phyloP scores from a whole-genome alignment of 257 asterid species.

The Craterostigma plantagineum region DNA sequence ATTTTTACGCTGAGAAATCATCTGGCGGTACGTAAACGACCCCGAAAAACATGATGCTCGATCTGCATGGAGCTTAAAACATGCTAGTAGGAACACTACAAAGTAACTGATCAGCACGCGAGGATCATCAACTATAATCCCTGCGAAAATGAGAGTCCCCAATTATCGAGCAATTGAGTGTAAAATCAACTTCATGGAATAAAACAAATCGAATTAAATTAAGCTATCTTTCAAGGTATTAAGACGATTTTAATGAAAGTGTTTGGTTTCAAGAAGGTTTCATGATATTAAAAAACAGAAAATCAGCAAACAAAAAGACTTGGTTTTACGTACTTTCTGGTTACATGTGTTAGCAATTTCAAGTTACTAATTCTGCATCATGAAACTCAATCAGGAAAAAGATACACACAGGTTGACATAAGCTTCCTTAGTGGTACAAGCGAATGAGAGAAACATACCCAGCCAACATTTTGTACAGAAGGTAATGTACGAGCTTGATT shows the following conservation, averaged over 20 bases:
- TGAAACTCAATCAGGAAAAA: not conserved
- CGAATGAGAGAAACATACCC: constrained; percentile 39
- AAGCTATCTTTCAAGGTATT: too few relatives aligned
- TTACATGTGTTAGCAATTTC: too few relatives aligned
- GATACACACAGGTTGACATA: constrained; percentile 9
- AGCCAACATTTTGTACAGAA: constrained; percentile 80
- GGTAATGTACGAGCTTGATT: constrained; percentile 31
- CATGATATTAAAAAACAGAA: too few relatives aligned
- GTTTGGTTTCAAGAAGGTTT: too few relatives aligned
- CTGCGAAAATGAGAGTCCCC: constrained; percentile 17
- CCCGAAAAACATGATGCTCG: constrained; percentile 55
- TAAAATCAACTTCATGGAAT: too few relatives aligned
- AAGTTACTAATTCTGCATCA: too few relatives aligned
- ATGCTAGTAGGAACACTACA: constrained; percentile 76
- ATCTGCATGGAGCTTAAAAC: constrained; percentile 90
- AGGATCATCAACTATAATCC: constrained; percentile 85
- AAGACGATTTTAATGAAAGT: too few relatives aligned
- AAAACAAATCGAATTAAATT: too few relatives aligned
- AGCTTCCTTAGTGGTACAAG: too few relatives aligned
- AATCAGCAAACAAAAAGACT: not conserved
- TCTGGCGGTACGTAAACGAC: constrained; percentile 54
- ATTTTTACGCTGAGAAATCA: constrained; percentile 79
- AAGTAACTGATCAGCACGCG: constrained; percentile 78
- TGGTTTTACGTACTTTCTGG: too few relatives aligned
- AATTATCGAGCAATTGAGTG: too few relatives aligned